Evolutionary conservation across 2,329 filamentous ascomycete genomes (phyloP).

Genomic region (Penicillium sp.): DNA sequence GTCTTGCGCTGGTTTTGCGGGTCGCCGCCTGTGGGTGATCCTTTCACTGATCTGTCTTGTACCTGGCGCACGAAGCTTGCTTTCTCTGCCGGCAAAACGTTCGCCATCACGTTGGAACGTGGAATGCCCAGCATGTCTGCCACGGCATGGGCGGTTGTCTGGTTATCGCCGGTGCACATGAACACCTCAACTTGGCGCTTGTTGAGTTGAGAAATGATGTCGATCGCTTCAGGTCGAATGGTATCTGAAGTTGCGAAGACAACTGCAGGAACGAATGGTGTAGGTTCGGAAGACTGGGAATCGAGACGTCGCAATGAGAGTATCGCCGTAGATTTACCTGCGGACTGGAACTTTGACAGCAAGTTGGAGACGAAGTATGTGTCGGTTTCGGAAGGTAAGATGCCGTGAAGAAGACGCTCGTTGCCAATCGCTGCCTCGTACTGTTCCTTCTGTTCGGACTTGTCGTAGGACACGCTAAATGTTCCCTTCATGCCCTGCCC

Average conservation of each 20-base stretch:
- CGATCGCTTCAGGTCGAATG: slow-evolving; percentile 68
- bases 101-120: slow-evolving; percentile 72
- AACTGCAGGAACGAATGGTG: slow-evolving; percentile 52
- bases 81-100: slow-evolving; percentile 82
- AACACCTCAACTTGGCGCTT: slow-evolving; percentile 70
- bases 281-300: slow-evolving; percentile 10
- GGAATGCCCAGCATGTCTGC: slow-evolving; percentile 73
- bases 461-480: slow-evolving; percentile 40
- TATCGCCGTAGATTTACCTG: slow-evolving; percentile 46
- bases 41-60: slow-evolving; percentile 26
- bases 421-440: slow-evolving; percentile 58
- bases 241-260: slow-evolving; percentile 78
- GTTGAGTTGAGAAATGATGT: slow-evolving; percentile 64
- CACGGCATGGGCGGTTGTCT: slow-evolving; percentile 77
- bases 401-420: slow-evolving; percentile 49
- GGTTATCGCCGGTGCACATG: slow-evolving; percentile 92
- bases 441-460: slow-evolving; percentile 17
- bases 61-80: slow-evolving; percentile 43
- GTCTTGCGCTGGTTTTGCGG: slow-evolving; percentile 15
- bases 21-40: not conserved
- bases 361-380: slow-evolving; percentile 34
- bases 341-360: slow-evolving; percentile 40
- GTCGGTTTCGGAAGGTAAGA: slow-evolving; percentile 31
- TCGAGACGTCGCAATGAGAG: slow-evolving; percentile 38
- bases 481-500: slow-evolving; percentile 58